Percentiles rank a stretch among this genome's conserved stretches.
phyloP scores from a whole-genome alignment of 129 eudicot species.

The Flaveria bidentis region DNA sequence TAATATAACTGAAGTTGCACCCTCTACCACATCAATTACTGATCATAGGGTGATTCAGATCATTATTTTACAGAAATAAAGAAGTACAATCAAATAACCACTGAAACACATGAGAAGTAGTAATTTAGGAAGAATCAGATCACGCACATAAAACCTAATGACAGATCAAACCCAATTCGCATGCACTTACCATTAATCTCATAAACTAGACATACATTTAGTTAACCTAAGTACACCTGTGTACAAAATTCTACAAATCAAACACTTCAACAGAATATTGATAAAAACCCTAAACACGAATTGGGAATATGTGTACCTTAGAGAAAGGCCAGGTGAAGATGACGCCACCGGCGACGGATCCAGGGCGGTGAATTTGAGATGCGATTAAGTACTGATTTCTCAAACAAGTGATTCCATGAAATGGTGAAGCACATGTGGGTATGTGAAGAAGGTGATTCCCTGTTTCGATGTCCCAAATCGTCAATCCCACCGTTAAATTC shows the following conservation, averaged over 20 bases:
- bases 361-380: conserved; percentile 49
- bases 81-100: background rate
- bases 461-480: conserved; percentile 50
- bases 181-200: background rate
- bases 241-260: background rate
- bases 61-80: background rate
- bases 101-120: background rate
- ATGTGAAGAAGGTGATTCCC: conserved; percentile 46
- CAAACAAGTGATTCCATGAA: conserved; percentile 41
- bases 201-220: background rate
- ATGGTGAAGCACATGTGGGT: conserved; percentile 47
- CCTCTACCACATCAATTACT: conserved; percentile 1
- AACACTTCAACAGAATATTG: background rate
- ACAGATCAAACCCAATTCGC: background rate
- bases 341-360: conserved; percentile 50
- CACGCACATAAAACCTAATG: no score
- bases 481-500: conserved; percentile 47
- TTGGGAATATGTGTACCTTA: conserved; percentile 25
- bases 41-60: conserved; percentile 1
- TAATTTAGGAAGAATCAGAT: no score
- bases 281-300: background rate
- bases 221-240: background rate
- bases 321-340: conserved; percentile 55
- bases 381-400: conserved; percentile 44
- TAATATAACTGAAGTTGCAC: background rate